Evolutionary conservation across 495 filamentous ascomycete genomes (phyloP).

Genomic region (Tuber calosporum): DNA sequence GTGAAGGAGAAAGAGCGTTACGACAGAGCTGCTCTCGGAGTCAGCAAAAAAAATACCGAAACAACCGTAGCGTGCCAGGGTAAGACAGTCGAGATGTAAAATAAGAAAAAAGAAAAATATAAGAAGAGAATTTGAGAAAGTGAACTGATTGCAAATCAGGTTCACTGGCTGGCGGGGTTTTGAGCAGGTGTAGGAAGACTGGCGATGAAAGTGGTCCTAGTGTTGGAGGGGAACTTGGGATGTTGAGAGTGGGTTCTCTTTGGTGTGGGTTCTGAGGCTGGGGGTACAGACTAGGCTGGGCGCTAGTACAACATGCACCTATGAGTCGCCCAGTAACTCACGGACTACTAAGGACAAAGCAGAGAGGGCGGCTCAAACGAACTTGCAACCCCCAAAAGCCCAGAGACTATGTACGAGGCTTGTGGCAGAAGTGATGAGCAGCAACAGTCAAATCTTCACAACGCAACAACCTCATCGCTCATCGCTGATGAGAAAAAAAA

Average conservation of each 20-base stretch:
- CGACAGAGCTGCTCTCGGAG: constrained; percentile 24
- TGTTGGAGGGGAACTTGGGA: constrained; percentile 34
- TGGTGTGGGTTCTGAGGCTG: constrained; percentile 27
- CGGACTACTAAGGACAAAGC: neutral
- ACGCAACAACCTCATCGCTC: too few relatives aligned
- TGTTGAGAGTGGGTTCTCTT: constrained; percentile 18
- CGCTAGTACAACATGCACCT: constrained; percentile 11
- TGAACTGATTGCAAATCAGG: constrained; percentile 14
- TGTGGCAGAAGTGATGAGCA: too few relatives aligned
- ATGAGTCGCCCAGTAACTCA: constrained; percentile 9
- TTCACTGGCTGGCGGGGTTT: constrained; percentile 24
- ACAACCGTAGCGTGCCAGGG: constrained; percentile 30
- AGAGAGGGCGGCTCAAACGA: constrained; percentile 28
- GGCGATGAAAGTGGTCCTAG: constrained; percentile 32
- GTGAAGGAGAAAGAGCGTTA: constrained; percentile 13
- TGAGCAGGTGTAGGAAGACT: neutral
- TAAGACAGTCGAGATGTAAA: constrained; percentile 10
- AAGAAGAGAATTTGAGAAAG: neutral
- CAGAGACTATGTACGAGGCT: neutral
- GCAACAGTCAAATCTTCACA: too few relatives aligned
- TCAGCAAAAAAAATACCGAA: constrained; percentile 20
- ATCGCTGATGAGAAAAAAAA: too few relatives aligned
- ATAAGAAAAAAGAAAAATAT: neutral
- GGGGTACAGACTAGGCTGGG: constrained; percentile 26
- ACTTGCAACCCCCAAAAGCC: neutral